A percentile compares a stretch with the other conserved stretches of the same genome.
Conservation (phyloP, 1,284 basidiomycete species). For the Malassezia japonica region DNA sequence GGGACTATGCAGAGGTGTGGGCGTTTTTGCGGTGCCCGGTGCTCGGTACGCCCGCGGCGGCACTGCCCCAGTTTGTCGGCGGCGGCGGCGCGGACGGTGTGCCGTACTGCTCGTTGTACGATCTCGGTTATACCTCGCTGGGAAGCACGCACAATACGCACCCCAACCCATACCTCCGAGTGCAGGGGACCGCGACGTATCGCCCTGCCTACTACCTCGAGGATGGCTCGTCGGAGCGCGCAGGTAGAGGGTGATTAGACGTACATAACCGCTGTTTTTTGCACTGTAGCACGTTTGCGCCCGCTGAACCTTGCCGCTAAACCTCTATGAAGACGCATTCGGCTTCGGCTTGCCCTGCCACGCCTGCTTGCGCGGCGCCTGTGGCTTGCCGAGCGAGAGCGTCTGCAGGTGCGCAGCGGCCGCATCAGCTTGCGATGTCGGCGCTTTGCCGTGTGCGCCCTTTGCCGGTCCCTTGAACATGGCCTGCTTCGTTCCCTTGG, state of each 20-base stretch:
- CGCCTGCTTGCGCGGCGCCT: background rate
- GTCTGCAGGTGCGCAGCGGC: constrained; percentile 5
- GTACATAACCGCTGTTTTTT: no score
- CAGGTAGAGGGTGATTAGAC: constrained; percentile 7
- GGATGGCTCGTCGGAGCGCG: constrained; percentile 67
- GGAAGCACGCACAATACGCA: constrained; percentile 90
- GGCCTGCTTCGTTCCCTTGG: background rate
- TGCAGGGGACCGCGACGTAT: constrained; percentile 47
- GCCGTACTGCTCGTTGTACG: constrained; percentile 75
- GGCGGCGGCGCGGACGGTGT: constrained; percentile 27
- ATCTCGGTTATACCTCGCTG: constrained; percentile 89
- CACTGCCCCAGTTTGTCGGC: constrained; percentile 12
- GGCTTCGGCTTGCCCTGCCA: background rate
- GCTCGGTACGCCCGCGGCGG: constrained; percentile 49
- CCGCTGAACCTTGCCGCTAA: no score
- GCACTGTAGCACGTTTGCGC: no score
- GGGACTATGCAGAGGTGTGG: constrained; percentile 86
- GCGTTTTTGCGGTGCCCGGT: constrained; percentile 64
- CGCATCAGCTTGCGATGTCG: background rate
- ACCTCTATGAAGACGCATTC: no score
- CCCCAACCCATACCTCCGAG: constrained; percentile 70
- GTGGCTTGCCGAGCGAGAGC: constrained; percentile 3
- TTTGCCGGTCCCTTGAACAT: background rate
- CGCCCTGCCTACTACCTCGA: constrained; percentile 68
- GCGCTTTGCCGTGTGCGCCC: background rate